Evolutionary conservation across 768 basidiomycete species (phyloP), one percentile per base, ranked within the genome.

Genomic region (Macrolepiota albuminosa): DNA sequence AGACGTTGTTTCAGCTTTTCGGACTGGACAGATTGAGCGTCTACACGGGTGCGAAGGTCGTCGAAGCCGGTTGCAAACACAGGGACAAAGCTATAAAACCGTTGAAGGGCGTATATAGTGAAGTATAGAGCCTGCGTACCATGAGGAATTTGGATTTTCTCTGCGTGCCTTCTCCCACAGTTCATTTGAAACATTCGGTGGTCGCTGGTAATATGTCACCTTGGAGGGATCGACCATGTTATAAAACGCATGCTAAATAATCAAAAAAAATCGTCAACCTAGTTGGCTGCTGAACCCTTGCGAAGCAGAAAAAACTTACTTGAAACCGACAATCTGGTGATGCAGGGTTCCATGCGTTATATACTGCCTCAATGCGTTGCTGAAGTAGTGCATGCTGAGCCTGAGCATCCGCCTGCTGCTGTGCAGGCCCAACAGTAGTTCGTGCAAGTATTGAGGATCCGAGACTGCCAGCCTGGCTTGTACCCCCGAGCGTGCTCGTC

Each of bases 41-140:
- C 87, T 21, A 91, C 86, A 8, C 93, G 87, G 59, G 81, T 80
- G 62, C 89, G 86, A 24, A 95, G 75, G 64, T 93, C 88, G 66
- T 92, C 89, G 58, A 93, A 93, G 11, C 93, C 91, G 31, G 87
- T 73, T 1, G 91, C 93, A 33, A 93, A 74, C 6, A 87, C 91
- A 0, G 91, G 90, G 0, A 93, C 89, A 57, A 90, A 78, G 64
- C 91, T 93, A 56, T 34, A 63, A 39, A 49, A 37, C 48, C 16
- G 26, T 21, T 42, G 14, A 21, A 58, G 50, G 11, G 55, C 53
- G 36, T 2, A 45, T 42, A 37, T 36, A 47, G 62, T n/a, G 16
- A 6, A 42, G 26, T 26, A 11, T 31, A 29, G 24, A 61, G 14
- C 13, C 18, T 14, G 70, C 81, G 61, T 64, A 93, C 91, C 89